Conservation (phyloP, 164 flowering plant species). For the Annona squamosa region DNA sequence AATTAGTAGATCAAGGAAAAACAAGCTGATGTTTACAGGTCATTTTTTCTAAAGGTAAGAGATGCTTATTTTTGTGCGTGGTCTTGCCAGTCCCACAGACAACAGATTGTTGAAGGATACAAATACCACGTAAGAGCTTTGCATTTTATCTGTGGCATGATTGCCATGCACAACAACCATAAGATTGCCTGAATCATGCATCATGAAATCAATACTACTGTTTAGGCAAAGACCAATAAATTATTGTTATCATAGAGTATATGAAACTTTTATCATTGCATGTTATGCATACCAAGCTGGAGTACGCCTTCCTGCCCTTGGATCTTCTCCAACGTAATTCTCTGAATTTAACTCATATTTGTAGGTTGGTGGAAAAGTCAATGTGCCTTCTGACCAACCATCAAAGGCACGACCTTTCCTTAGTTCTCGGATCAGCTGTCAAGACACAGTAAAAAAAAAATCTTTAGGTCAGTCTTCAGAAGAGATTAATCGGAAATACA, state of each 20-base stretch:
- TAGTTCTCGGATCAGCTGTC: slow-evolving; percentile 65
- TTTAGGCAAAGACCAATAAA: too few species aligned
- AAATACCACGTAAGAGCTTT: too few species aligned
- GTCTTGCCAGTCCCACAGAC: too few species aligned
- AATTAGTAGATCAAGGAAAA: not conserved
- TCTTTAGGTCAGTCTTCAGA: slow-evolving; percentile 1
- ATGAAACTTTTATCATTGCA: not conserved
- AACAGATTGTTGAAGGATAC: too few species aligned
- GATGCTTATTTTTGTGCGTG: too few species aligned
- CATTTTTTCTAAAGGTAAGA: not conserved
- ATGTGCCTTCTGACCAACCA: slow-evolving; percentile 88
- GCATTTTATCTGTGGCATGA: too few species aligned
- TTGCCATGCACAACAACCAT: too few species aligned
- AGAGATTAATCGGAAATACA: not conserved
- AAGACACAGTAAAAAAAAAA: not conserved
- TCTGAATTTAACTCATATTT: slow-evolving; percentile 75
- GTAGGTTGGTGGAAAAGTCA: slow-evolving; percentile 86
- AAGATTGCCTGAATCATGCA: too few species aligned
- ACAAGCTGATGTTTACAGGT: not conserved
- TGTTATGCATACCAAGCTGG: slow-evolving; percentile 77
- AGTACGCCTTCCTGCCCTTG: slow-evolving; percentile 73
- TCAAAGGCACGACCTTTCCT: slow-evolving; percentile 77
- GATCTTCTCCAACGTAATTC: slow-evolving; percentile 66
- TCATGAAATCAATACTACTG: too few species aligned
- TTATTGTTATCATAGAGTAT: too few species aligned